A percentile compares a stretch with the other conserved stretches of the same genome.
phyloP scores from a whole-genome alignment of 2,329 filamentous ascomycete genomes.

The Ceratocystis harringtonii region DNA sequence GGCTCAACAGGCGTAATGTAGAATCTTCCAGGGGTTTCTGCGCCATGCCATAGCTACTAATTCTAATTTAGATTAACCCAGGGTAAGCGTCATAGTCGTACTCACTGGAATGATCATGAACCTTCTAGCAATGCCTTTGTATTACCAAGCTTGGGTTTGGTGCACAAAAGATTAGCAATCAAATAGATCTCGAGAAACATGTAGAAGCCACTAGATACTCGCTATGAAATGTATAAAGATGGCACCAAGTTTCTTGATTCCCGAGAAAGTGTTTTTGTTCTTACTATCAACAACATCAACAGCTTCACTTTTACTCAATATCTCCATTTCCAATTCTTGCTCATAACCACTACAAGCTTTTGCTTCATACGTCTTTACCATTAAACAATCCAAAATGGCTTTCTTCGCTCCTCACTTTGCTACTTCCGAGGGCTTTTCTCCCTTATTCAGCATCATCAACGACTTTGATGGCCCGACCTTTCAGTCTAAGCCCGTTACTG shows the following conservation, averaged over 20 bases:
- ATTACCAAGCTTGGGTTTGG: not conserved
- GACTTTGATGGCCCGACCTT: constrained; percentile 41
- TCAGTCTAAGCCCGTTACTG: constrained; percentile 24
- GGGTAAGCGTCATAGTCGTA: not conserved
- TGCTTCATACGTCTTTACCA: constrained; percentile 4
- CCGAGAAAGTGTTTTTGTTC: not conserved
- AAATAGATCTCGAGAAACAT: not conserved
- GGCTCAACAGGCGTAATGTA: not conserved
- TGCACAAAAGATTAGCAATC: not conserved
- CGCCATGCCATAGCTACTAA: not conserved
- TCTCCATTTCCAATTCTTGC: not conserved
- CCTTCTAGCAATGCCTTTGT: not conserved
- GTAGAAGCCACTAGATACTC: constrained; percentile 11
- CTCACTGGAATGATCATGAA: not conserved
- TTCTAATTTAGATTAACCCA: not conserved
- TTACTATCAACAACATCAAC: constrained; percentile 13
- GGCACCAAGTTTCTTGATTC: not conserved
- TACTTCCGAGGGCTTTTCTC: constrained; percentile 38
- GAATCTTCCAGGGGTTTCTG: not conserved
- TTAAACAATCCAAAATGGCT: constrained; percentile 36
- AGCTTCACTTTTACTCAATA: constrained; percentile 2
- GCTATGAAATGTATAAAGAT: constrained; percentile 5
- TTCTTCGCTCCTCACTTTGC: constrained; percentile 42
- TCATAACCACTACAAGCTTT: not conserved
- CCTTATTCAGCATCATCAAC: constrained; percentile 49